Evolutionary conservation across 176 grass and related monocot species (phyloP).

Genomic region (Metroxylon sagu): DNA sequence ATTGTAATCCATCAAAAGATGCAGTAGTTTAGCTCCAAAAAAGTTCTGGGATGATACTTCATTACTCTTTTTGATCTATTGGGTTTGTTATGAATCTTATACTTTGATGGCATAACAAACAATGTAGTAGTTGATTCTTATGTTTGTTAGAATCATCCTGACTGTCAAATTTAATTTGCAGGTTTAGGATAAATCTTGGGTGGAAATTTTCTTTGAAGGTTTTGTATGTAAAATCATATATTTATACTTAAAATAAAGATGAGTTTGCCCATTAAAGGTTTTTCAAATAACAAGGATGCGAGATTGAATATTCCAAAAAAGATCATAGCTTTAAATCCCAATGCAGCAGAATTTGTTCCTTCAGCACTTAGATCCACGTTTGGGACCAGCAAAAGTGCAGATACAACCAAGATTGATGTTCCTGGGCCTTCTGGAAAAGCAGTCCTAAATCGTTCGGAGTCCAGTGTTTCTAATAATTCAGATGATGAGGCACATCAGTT

Average conservation of each 20-base stretch:
- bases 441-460: conserved; percentile 63
- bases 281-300: conserved; percentile 28
- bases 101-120: too few species aligned
- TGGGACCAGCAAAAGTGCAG: conserved; percentile 28
- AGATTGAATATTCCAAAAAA: conserved; percentile 51
- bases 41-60: too few species aligned
- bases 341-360: conserved; percentile 90
- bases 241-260: conserved; percentile 54
- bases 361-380: conserved; percentile 49
- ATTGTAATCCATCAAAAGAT: too few species aligned
- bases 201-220: conserved; percentile 29
- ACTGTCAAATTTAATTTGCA: conserved; percentile 21
- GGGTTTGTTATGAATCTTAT: too few species aligned
- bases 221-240: conserved; percentile 7
- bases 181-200: conserved; percentile 50
- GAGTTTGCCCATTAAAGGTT: conserved; percentile 59
- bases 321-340: conserved; percentile 79
- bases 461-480: conserved; percentile 77
- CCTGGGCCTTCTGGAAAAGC: conserved; percentile 39
- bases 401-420: conserved; percentile 46
- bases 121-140: too few species aligned
- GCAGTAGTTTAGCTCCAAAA: too few species aligned
- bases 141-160: too few species aligned
- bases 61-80: too few species aligned
- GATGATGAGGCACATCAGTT: conserved; percentile 84